Percentiles rank a stretch among this genome's conserved stretches.
Evolutionary conservation across 2,329 filamentous ascomycete genomes (phyloP).

Genomic region (Neurospora sp.): DNA sequence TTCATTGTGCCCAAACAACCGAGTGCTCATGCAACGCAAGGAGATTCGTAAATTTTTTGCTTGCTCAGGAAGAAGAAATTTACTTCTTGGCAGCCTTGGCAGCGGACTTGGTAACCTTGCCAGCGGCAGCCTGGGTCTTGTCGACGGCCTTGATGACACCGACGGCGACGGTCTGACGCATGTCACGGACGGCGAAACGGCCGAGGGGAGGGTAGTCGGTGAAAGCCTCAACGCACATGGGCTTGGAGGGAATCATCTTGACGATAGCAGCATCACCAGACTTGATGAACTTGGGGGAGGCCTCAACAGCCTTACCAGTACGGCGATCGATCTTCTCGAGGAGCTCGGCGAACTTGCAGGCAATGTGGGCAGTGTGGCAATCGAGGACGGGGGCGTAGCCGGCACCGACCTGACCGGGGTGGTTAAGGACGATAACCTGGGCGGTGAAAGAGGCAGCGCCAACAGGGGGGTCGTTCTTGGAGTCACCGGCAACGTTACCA

Average conservation of each 20-base stretch:
- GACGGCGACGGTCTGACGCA: constrained; percentile 83
- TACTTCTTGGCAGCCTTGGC: constrained; percentile 70
- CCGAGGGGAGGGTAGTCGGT: constrained; percentile 98
- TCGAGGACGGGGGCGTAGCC: constrained; percentile 98
- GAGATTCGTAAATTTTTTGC: constrained; percentile 17
- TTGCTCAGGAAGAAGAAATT: constrained; percentile 24
- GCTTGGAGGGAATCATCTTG: constrained; percentile 99
- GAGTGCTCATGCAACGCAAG: constrained; percentile 19
- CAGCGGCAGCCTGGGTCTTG: constrained; percentile 45
- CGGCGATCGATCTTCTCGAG: constrained; percentile 99
- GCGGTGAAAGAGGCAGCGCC: constrained; percentile 93
- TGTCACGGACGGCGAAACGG: constrained; percentile 99
- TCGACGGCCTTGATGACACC: constrained; percentile 88
- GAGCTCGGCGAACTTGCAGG: constrained; percentile 99
- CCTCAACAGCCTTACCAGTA: constrained; percentile 96
- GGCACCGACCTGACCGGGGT: constrained; percentile 98
- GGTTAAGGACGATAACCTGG: constrained; percentile 99
- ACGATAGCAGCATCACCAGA: constrained; percentile 99
- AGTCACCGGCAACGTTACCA: constrained; percentile 99
- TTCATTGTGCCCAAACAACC: constrained; percentile 21
- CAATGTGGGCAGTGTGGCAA: constrained; percentile 99
- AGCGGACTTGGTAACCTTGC: constrained; percentile 64
- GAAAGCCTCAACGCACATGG: constrained; percentile 99
- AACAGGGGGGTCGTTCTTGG: constrained; percentile 96
- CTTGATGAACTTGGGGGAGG: constrained; percentile 99